Conservation (phyloP, 345 rosid genomes). For the Dovyalis caffra region DNA sequence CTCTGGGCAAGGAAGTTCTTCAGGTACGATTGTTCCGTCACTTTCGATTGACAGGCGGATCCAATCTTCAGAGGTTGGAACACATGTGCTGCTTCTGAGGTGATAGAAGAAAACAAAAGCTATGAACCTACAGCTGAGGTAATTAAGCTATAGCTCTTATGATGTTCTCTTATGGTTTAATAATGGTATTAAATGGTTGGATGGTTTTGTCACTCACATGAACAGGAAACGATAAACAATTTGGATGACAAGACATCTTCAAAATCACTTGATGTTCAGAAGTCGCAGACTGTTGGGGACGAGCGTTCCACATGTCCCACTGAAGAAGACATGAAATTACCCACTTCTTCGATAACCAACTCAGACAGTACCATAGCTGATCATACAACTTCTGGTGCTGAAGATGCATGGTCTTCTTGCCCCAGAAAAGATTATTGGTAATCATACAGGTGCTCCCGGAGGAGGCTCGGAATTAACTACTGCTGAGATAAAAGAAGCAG, state of each 20-base stretch:
- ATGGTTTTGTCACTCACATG: not conserved
- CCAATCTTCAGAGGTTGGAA: conserved; percentile 33
- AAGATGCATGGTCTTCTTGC: conserved; percentile 21
- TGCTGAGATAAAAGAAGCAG: conserved; percentile 20
- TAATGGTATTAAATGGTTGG: not conserved
- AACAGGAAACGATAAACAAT: conserved; percentile 27
- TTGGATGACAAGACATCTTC: conserved; percentile 24
- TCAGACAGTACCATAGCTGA: conserved; percentile 28
- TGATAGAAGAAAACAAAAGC: conserved; percentile 26
- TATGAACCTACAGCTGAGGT: conserved; percentile 38
- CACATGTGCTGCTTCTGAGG: conserved; percentile 30
- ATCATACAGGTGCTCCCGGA: conserved; percentile 19
- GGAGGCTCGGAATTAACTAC: conserved; percentile 13
- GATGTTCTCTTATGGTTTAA: conserved; percentile 11
- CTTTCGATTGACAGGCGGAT: conserved; percentile 24
- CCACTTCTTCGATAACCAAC: conserved; percentile 24
- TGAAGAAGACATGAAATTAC: conserved; percentile 23
- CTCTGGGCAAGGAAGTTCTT: conserved; percentile 45
- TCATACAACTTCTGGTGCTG: conserved; percentile 19
- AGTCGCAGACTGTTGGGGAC: conserved; percentile 21
- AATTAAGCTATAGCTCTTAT: conserved; percentile 6
- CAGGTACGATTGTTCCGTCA: conserved; percentile 38
- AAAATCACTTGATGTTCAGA: conserved; percentile 25
- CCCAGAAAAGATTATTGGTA: conserved; percentile 19
- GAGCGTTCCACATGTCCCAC: conserved; percentile 23